Evolutionary conservation across 176 grass and related monocot genomes (phyloP), one percentile per base, ranked within the genome.

Genomic region (Canna indica): DNA sequence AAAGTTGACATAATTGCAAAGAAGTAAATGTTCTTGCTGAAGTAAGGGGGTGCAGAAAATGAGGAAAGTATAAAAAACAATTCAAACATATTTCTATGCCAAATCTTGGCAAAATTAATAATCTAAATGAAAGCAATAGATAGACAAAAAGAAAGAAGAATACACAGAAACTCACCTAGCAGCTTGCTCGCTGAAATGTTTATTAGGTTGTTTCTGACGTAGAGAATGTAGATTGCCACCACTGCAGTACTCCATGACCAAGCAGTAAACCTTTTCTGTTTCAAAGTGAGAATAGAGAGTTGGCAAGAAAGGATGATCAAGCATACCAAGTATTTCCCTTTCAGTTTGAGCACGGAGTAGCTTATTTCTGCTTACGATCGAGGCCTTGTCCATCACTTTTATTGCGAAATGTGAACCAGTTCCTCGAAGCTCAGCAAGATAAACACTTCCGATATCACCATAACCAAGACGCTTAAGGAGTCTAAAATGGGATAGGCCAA

Each of bases 201-300:
- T 64, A 8, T 36, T 34, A 64, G 28, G 60, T 15, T 36, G 60
- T 27, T 64, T 64, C 31, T 36, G 31, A 13, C 9, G 31, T 0
- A 64, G 31, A 34, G 31, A 36, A 22, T 64, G 60, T 13, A 64
- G 60, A 64, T 35, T n/a, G 60, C 31, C 60, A 54, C 50, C 50
- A 27, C 60, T 64, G 32, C 60, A n/a, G 17, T 14, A 64, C 60
- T 36, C 60, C 60, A 64, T 64, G 17, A 64, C 60, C 18, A 64
- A 64, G 60, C 15, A 64, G 32, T 32, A 64, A 3, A 64, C 34
- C 60, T 20, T 36, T 4, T 64, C 17, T 17, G 60, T 64, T 34
- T 64, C 60, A 18, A 36, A 36, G 15, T 64, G 60, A 34, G 60
- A 36, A 10, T 64, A 36, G 16, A 64, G 32, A 34, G 60, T 34